These are phyloP conservation scores for Argentina anserina DNA, from an alignment of 306 rosid genomes.

Conservation along the genomic window DNA sequence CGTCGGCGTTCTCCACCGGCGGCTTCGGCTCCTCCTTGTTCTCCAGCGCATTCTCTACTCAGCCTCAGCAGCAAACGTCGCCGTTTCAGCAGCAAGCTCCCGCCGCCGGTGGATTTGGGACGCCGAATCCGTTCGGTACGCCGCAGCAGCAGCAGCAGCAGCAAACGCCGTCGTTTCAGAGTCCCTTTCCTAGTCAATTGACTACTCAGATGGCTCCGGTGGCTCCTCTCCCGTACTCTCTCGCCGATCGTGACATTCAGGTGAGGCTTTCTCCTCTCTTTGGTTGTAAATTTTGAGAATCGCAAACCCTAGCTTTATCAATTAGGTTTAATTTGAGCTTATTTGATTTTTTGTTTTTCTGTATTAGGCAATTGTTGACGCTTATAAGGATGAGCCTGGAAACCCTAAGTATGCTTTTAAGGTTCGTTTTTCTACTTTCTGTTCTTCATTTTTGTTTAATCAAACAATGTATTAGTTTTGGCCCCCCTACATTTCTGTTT, in stretches of 20 bases:
- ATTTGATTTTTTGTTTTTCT: conserved; percentile 9
- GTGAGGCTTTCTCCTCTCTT: conserved; percentile 24
- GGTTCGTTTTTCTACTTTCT: conserved; percentile 41
- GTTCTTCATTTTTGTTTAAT: background rate
- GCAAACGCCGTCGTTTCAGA: background rate
- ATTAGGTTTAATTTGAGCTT: background rate
- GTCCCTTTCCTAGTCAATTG: conserved; percentile 52
- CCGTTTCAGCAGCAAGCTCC: conserved; percentile 38
- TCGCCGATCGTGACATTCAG: conserved; percentile 89
- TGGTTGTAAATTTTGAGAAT: background rate
- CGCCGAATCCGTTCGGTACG: conserved; percentile 41
- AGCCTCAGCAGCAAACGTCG: conserved; percentile 35
- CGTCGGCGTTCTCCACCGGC: conserved; percentile 45
- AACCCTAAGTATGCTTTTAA: conserved; percentile 87
- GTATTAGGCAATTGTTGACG: conserved; percentile 72
- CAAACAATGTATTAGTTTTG: conserved; percentile 8
- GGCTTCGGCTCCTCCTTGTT: conserved; percentile 66
- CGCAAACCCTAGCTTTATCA: background rate
- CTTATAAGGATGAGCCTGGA: conserved; percentile 86
- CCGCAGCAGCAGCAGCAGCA: conserved; percentile 36
- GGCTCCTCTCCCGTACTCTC: conserved; percentile 79
- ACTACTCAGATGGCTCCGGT: conserved; percentile 95
- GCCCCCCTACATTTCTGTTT: background rate
- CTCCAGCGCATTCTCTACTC: conserved; percentile 55
- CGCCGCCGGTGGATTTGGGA: conserved; percentile 50